Evolutionary conservation across 2,329 filamentous ascomycete species (phyloP), one percentile per base, ranked within the genome.

Genomic region (Sphaerulina populicola): DNA sequence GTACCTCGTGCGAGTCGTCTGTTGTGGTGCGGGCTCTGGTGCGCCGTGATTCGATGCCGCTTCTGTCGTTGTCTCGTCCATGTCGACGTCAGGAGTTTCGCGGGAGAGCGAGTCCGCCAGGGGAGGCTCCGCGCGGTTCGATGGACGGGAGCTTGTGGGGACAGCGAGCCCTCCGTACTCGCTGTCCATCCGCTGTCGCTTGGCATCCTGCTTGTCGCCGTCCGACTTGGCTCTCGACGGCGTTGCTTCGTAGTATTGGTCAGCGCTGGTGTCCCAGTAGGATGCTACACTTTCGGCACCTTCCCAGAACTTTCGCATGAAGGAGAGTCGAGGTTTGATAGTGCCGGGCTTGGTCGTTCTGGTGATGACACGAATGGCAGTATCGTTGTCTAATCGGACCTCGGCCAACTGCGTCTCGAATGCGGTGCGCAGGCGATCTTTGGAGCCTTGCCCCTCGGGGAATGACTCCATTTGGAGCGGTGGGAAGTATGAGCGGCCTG

Each of bases 231-330:
- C 49, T 29, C n/a, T 42, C 5, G 42, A n/a, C 15, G 38, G 59
- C 52, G 45, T 57, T 5, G 66, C 61, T 14, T 66, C 63, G 38
- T 72, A 73, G 62, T 81, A 81, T 29, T 80, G 66, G 57, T 83
- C 80, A 43, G 76, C 62, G 52, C 74, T 79, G 36, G 70, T 71
- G 60, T 83, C 80, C 80, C 80, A 83, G 60, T 81, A 83, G 56
- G 79, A 77, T 12, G 77, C 71, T 72, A 83, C 72, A 33, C 73
- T 74, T 57, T 82, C 77, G 47, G 83, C 68, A 2, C 72, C 75
- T 46, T 74, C 72, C 74, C 77, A 83, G 64, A 83, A 83, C 50
- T 77, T 80, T 47, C 80, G 71, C 52, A 78, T 74, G 57, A 81
- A 75, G 0, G 75, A 73, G 40, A 83, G 60, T 12, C 76, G 72